Evolutionary conservation across 306 rosid genomes (phyloP).

Genomic region (Pterocarpus macrocarpus): DNA sequence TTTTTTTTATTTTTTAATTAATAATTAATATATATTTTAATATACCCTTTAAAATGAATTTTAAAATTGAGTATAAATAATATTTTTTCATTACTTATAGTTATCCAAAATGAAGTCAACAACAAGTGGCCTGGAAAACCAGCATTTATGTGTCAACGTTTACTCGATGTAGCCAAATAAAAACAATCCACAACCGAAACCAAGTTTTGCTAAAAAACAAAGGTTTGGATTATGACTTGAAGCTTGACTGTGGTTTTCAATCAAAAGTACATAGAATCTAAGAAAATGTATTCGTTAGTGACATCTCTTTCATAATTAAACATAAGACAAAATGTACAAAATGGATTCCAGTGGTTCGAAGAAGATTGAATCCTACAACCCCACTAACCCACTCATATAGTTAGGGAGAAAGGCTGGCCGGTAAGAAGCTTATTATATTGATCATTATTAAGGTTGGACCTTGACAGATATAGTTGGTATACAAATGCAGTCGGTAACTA

Average conservation of each 20-base stretch:
- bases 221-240: too few relatives aligned
- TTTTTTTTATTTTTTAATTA: too few relatives aligned
- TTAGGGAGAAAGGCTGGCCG: background rate
- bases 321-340: constrained; percentile 3
- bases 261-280: background rate
- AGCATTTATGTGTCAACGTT: background rate
- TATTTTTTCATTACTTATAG: background rate
- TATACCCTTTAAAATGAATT: too few relatives aligned
- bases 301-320: constrained; percentile 9
- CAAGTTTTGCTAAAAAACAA: background rate
- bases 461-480: too few relatives aligned
- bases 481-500: too few relatives aligned
- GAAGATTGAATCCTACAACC: background rate
- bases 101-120: background rate
- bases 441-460: background rate
- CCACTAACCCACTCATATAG: background rate
- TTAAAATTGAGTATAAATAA: too few relatives aligned
- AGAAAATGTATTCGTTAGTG: background rate
- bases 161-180: background rate
- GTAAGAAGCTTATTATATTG: background rate
- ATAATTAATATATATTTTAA: too few relatives aligned
- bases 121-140: background rate
- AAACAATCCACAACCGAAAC: background rate
- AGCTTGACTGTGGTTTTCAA: background rate
- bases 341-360: background rate